A percentile compares a stretch with the other conserved stretches of the same genome.
These are phyloP conservation scores for Penicillium sp. DNA, from an alignment of 2,329 filamentous ascomycete species.

Conservation along the genomic window DNA sequence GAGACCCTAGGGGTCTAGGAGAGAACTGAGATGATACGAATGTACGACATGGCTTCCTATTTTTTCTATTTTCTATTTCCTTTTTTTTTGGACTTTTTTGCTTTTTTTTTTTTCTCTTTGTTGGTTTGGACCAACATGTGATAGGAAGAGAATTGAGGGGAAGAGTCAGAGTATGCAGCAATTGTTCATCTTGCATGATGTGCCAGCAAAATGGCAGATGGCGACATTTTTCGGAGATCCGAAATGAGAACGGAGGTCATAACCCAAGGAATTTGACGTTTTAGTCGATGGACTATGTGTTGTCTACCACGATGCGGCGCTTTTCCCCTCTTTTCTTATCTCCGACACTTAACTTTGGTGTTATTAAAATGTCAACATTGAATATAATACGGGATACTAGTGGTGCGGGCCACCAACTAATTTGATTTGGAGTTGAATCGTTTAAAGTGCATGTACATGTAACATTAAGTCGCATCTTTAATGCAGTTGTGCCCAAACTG, in stretches of 20 bases:
- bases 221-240: background rate
- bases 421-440: background rate
- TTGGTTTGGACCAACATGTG: background rate
- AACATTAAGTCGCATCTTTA: background rate
- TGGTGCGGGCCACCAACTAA: background rate
- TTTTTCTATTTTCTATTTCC: background rate
- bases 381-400: background rate
- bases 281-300: background rate
- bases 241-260: background rate
- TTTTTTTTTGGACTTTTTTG: background rate
- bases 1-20: background rate
- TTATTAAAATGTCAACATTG: background rate
- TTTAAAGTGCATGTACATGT: background rate
- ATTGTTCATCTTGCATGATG: background rate
- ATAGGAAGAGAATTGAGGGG: background rate
- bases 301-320: background rate
- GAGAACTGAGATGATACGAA: background rate
- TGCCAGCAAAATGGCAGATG: background rate
- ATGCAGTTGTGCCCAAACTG: constrained; percentile 1
- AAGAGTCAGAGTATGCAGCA: background rate
- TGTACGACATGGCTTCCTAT: background rate
- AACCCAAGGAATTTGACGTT: background rate
- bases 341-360: background rate
- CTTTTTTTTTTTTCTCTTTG: background rate
- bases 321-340: constrained; percentile 5